A percentile compares a stretch with the other conserved stretches of the same genome.
phyloP scores from a whole-genome alignment of 306 rosid species.

The Leucaena leucocephala region DNA sequence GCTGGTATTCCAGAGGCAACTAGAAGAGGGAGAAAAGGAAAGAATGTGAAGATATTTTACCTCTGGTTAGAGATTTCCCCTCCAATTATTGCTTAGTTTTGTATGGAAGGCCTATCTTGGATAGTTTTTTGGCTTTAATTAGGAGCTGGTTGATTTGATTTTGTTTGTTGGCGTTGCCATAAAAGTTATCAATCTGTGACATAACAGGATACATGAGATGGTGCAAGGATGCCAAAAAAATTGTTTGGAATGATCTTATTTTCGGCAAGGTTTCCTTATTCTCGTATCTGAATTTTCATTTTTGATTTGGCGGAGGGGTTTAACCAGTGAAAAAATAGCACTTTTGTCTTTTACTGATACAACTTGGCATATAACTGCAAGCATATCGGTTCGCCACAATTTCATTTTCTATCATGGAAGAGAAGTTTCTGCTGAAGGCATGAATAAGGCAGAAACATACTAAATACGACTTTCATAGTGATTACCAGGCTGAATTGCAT shows the following conservation, averaged over 20 bases:
- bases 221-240: neutral
- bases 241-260: neutral
- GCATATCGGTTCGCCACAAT: neutral
- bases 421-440: neutral
- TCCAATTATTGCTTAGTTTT: neutral
- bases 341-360: no score
- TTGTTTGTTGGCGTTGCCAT: neutral
- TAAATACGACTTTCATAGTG: neutral
- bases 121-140: neutral
- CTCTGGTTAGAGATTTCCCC: conserved; percentile 8
- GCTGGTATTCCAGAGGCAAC: conserved; percentile 4
- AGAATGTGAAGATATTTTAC: conserved; percentile 19
- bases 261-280: neutral
- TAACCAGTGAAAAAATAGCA: no score
- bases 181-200: neutral
- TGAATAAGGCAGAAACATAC: neutral
- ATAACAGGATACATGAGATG: conserved; percentile 2
- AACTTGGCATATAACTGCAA: no score
- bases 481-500: neutral
- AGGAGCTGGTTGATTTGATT: neutral
- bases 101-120: neutral
- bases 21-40: neutral
- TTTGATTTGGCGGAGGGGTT: no score
- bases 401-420: neutral
- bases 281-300: neutral